These are phyloP conservation scores for Haemoproteus tartakovskyi DNA, from an alignment of 169 alveolate genomes.

Conservation along the genomic window DNA sequence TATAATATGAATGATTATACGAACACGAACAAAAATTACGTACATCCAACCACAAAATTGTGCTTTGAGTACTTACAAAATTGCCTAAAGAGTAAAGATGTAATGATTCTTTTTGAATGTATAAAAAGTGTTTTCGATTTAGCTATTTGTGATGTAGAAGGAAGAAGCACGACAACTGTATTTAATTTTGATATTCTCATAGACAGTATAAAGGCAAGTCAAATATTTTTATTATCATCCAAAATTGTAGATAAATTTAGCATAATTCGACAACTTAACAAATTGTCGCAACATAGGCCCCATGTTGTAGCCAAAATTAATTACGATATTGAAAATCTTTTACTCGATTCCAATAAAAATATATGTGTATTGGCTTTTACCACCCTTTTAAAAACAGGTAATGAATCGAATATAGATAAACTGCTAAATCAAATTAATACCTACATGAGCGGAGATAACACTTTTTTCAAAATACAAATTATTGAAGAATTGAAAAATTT, in stretches of 20 bases:
- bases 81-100: slow-evolving; percentile 39
- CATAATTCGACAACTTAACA: slow-evolving; percentile 68
- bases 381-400: slow-evolving; percentile 93
- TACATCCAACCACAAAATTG: slow-evolving; percentile 41
- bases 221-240: slow-evolving; percentile 48
- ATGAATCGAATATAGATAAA: slow-evolving; percentile 91
- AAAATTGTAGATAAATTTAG: slow-evolving; percentile 41
- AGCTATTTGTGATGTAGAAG: slow-evolving; percentile 7
- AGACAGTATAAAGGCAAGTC: slow-evolving; percentile 51
- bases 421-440: slow-evolving; percentile 83
- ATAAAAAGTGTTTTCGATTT: slow-evolving; percentile 16
- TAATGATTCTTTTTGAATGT: slow-evolving; percentile 19
- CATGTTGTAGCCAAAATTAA: slow-evolving; percentile 58
- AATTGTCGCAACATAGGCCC: slow-evolving; percentile 71
- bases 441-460: slow-evolving; percentile 77
- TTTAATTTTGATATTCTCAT: slow-evolving; percentile 45
- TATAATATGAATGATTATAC: slow-evolving; percentile 6
- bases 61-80: slow-evolving; percentile 34
- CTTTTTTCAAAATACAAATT: slow-evolving; percentile 89
- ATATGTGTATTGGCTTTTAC: slow-evolving; percentile 94
- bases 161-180: slow-evolving; percentile 25
- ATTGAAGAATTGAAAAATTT: slow-evolving; percentile 89
- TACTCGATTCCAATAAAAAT: slow-evolving; percentile 87
- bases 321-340: slow-evolving; percentile 88
- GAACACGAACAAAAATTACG: background rate